These are phyloP conservation scores for Naegleria fowleri DNA, from an alignment of 208 protist species.

Conservation along the genomic window DNA sequence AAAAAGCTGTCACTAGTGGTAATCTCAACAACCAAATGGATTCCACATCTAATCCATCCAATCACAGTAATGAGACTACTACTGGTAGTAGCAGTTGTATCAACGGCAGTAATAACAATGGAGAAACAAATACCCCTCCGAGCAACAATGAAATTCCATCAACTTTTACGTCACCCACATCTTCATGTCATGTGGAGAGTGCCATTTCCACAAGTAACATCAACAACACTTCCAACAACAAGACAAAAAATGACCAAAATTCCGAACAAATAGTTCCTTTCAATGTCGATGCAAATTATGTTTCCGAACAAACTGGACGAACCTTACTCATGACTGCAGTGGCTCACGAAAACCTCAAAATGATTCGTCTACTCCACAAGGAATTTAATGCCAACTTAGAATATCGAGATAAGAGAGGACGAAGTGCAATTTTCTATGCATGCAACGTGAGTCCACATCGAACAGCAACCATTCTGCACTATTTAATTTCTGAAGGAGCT, in stretches of 20 bases:
- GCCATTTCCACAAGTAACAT: not conserved
- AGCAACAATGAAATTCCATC: no score
- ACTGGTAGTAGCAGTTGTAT: not conserved
- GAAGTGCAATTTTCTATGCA: not conserved
- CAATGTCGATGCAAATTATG: not conserved
- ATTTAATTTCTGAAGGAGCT: not conserved
- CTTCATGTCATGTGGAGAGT: no score
- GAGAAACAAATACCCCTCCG: no score
- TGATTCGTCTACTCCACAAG: not conserved
- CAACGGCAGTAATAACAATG: not conserved
- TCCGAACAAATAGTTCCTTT: not conserved
- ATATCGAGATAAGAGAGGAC: not conserved
- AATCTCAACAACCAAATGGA: not conserved
- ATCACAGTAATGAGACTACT: not conserved
- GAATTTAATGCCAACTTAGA: not conserved
- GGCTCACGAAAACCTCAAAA: not conserved
- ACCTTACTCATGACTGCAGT: not conserved
- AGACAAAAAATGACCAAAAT: not conserved
- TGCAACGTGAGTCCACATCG: not conserved
- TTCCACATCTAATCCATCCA: not conserved
- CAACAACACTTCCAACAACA: not conserved
- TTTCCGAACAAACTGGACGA: not conserved
- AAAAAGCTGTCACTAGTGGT: no score
- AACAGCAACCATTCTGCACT: not conserved
- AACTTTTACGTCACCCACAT: no score